Base-by-base conservation (phyloP, 306 rosid genomes). In the Hippophae tibetana region DNA sequence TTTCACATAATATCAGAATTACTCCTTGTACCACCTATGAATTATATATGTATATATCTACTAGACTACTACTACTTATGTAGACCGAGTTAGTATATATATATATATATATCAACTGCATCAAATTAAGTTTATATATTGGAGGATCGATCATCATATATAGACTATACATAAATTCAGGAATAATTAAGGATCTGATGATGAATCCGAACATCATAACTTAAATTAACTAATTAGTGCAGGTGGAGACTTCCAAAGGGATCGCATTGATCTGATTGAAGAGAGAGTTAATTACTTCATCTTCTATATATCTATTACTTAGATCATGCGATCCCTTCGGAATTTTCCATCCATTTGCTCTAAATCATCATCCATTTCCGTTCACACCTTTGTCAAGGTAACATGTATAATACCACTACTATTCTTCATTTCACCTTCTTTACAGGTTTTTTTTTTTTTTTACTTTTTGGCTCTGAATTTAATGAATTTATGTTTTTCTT, bases 231-330 rank as follows among this genome's bases (percentile, higher is more conserved):
- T 76, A 76, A 49, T 10, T 76, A 76, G 79, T 62, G 94, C 72
- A 64, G 85, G 72, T 86, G 85, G 89, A 78, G 65, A 74, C 65
- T 82, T 86, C 94, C 94, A 86, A 86, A 86, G 94, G 94, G 94
- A 86, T 86, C 89, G 89, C 94, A 86, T 86, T 86, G 94, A 82
- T 86, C 89, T 78, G 48, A 80, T 68, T 1, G 42, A 13, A 26
- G 67, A 14, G 9, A 27, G 10, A 43, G 44, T 46, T 58, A 31
- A 31, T 48, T 40, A 3, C 7, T 50, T 58, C 44, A 42, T 56
- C 7, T 49, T 23, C 10, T 7, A 9, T n/a, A 13, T 42, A 60
- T 66, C 60, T 13, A 14, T 45, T 58, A 42, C 38, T 79, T 75
- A 72, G 93, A 85, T 85, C 93, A 73, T 85, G 93, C 82, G 58